These are phyloP conservation scores for Quercus bicolor DNA, from an alignment of 306 rosid genomes.

Conservation along the genomic window DNA sequence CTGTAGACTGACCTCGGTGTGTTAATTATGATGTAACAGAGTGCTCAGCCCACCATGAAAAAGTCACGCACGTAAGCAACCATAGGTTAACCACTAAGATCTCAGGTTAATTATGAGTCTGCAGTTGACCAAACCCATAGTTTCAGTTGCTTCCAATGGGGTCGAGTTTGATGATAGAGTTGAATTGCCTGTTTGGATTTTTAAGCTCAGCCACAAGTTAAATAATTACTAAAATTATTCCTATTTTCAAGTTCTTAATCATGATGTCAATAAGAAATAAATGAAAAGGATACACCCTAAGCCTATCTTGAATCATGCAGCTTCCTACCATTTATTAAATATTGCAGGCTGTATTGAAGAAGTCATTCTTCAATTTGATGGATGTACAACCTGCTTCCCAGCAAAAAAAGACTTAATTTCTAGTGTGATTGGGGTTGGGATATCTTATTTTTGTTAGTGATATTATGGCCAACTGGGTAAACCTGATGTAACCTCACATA, in stretches of 20 bases:
- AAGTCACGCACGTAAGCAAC: neutral
- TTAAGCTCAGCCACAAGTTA: neutral
- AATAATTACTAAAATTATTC: neutral
- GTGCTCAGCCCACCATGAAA: constrained; percentile 35
- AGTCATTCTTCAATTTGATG: neutral
- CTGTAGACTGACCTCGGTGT: neutral
- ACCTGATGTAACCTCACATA: too few species aligned
- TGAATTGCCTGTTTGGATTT: neutral
- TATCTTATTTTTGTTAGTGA: too few species aligned
- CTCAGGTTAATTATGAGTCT: neutral
- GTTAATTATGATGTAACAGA: constrained; percentile 15
- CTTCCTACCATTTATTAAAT: neutral
- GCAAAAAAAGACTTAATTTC: too few species aligned
- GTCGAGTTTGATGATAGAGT: constrained; percentile 3
- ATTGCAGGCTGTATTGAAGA: neutral
- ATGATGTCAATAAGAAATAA: neutral
- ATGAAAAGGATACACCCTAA: too few species aligned
- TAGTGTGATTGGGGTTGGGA: too few species aligned
- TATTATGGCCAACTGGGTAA: too few species aligned
- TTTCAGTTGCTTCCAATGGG: constrained; percentile 10
- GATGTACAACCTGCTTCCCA: too few species aligned
- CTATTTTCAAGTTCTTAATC: neutral
- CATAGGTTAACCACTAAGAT: constrained; percentile 16
- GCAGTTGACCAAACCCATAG: constrained; percentile 11
- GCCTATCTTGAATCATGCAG: neutral